Base-by-base conservation (phyloP, 2,329 filamentous ascomycete species). In the Cladophialophora exuberans region DNA sequence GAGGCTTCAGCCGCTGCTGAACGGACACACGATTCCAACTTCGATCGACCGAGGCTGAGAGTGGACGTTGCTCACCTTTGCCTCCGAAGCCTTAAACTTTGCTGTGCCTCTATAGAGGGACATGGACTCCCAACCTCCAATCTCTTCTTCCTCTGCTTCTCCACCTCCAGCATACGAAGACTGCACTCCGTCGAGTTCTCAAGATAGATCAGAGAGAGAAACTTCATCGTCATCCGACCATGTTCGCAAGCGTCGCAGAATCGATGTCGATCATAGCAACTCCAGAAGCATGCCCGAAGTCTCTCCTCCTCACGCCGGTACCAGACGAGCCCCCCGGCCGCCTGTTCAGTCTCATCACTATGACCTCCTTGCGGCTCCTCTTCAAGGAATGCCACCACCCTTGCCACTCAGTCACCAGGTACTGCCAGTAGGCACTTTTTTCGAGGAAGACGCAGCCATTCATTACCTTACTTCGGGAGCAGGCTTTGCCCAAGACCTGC, bases 181-280 rank as follows among this genome's bases (percentile, higher is more conserved):
- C 38, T 49, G 56, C 28, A 55, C 33, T 31, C 52, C 58, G 17
- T 33, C 41, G 10, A 28, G 45, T 35, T 50, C 52, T 53, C 58
- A 56, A 31, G 48, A 49, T 18, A 47, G 55, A 31, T 51, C 55
- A 41, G 54, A 56, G 20, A 48, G 47, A 54, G 58, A 58, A 45
- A 38, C 13, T 18, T 11, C 52, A 28, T 35, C 48, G 6, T 13
- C 33, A 15, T 35, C 47, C 35, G 57, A 60, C 33, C 53, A 60
- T 28, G 47, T 53, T 45, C 54, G 52, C 39, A 61, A 61, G 39
- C 54, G 58, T 46, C 58, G 58, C 22, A 48, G 58, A 39, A 31
- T 61, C 41, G 49, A 57, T 36, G 13, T 33, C 18, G 36, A 56
- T 15, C 26, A 39, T 4, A 48, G 11, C 42, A 30, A 45, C 43